Percentiles rank a stretch among this genome's conserved stretches.
phyloP scores from a whole-genome alignment of 192 early-diverging fungal genomes.

The Coemansia sp. region DNA sequence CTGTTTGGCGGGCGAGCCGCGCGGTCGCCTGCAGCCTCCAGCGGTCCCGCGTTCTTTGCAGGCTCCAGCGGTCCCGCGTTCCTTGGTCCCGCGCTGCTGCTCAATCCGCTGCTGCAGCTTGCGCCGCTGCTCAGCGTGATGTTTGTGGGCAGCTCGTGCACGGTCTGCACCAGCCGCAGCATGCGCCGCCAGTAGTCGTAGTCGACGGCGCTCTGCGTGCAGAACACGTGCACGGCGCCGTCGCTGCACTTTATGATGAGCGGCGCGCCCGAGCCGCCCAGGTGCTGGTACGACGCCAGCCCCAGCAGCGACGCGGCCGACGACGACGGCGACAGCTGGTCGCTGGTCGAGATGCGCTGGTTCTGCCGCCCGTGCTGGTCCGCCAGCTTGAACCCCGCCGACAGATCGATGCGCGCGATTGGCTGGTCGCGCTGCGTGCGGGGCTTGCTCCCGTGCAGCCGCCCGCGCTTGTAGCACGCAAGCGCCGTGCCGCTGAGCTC shows the following conservation, averaged over 20 bases:
- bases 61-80: too few species aligned
- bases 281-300: constrained; percentile 12
- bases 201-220: constrained; percentile 33
- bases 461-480: constrained; percentile 11
- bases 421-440: not conserved
- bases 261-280: constrained; percentile 30
- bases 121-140: constrained; percentile 5
- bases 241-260: constrained; percentile 25
- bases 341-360: constrained; percentile 8
- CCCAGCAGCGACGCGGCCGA: constrained; percentile 1
- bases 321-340: constrained; percentile 8
- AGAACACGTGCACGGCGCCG: constrained; percentile 27
- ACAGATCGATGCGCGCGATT: constrained; percentile 14
- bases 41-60: too few species aligned
- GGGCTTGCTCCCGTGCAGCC: not conserved
- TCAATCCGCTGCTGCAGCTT: too few species aligned
- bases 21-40: too few species aligned
- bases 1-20: not conserved
- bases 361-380: constrained; percentile 18
- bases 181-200: constrained; percentile 35
- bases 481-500: constrained; percentile 33
- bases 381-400: constrained; percentile 25
- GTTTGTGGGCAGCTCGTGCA: constrained; percentile 3
- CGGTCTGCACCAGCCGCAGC: constrained; percentile 11
- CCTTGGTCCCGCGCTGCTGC: too few species aligned